Conservation (phyloP, 2,329 filamentous ascomycete genomes). For the Cladosporium sp. region DNA sequence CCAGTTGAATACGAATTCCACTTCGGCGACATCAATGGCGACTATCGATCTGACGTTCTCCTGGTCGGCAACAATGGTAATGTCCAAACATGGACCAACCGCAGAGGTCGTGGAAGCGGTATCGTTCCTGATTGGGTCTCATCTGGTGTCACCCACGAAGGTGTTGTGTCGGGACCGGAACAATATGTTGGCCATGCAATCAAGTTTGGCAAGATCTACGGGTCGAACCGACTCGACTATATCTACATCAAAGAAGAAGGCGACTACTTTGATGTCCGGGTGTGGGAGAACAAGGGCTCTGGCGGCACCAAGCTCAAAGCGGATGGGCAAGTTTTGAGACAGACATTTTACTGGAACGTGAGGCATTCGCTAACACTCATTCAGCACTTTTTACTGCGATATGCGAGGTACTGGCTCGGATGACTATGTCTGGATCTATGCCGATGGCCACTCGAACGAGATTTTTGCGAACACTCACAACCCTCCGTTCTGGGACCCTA, state of each 20-base stretch:
- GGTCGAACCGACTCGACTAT: neutral
- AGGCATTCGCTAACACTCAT: neutral
- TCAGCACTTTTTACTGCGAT: constrained; percentile 1
- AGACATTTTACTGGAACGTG: neutral
- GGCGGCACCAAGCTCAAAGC: constrained; percentile 2
- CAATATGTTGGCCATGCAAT: neutral
- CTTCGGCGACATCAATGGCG: no score
- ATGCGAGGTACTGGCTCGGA: constrained; percentile 4
- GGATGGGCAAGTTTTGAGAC: neutral
- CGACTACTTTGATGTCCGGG: neutral
- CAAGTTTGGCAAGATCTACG: neutral
- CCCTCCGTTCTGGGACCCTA: constrained; percentile 1
- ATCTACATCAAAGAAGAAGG: neutral
- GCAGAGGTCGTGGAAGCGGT: no score
- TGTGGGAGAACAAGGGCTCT: constrained; percentile 6
- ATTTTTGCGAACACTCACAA: constrained; percentile 1
- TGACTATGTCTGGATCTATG: constrained; percentile 9
- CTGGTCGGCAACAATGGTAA: no score
- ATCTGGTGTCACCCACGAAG: neutral
- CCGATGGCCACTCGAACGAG: neutral
- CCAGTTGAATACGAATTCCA: no score
- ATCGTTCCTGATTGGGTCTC: neutral
- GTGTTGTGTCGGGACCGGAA: neutral
- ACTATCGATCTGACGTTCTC: no score
- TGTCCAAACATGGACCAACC: no score